Conservation (phyloP, 2,329 filamentous ascomycete genomes). For the Xylaria hypoxylon region DNA sequence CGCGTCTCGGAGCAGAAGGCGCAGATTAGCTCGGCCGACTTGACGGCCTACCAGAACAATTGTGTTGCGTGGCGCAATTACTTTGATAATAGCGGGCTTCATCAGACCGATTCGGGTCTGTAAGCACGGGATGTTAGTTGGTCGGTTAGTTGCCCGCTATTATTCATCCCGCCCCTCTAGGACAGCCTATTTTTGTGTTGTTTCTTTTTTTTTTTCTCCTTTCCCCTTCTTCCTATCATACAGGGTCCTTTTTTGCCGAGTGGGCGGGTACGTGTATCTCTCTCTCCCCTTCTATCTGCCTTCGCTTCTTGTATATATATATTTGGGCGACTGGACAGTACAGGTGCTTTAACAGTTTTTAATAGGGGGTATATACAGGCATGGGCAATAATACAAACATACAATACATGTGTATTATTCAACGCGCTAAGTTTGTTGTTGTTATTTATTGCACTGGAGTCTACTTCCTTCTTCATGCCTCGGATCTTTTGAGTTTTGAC, state of each 20-base stretch:
- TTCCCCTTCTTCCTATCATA: background rate
- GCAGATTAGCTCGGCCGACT: constrained; percentile 34
- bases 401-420: too few relatives aligned
- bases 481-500: too few relatives aligned
- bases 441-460: too few relatives aligned
- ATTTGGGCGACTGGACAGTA: background rate
- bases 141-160: background rate
- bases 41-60: constrained; percentile 33
- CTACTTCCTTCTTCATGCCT: background rate
- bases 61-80: constrained; percentile 39
- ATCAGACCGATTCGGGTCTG: constrained; percentile 40
- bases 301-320: background rate
- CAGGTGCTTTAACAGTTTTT: background rate
- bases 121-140: constrained; percentile 12
- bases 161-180: too few relatives aligned
- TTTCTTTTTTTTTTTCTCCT: background rate
- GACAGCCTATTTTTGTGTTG: background rate
- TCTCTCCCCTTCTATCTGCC: background rate
- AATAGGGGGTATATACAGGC: too few relatives aligned
- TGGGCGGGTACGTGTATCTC: background rate
- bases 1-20: constrained; percentile 41
- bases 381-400: too few relatives aligned
- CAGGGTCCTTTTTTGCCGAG: too few relatives aligned
- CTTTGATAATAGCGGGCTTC: constrained; percentile 26
- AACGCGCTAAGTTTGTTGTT: too few relatives aligned